Evolutionary conservation across 768 basidiomycete genomes (phyloP).

Genomic region (Tricholoma sp.): DNA sequence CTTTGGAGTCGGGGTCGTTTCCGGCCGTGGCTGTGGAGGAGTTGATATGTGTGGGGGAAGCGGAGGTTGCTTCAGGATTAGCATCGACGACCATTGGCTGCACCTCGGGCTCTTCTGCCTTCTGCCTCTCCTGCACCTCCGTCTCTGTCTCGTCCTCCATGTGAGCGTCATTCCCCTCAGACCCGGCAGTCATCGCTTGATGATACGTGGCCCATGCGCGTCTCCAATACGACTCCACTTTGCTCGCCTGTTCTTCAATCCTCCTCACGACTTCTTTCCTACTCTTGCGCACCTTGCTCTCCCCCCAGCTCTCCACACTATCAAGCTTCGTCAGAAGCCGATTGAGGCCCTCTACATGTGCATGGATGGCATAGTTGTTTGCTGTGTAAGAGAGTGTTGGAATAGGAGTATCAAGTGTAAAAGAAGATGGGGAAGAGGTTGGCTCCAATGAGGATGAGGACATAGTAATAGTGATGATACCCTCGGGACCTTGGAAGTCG

Average conservation of each 20-base stretch:
- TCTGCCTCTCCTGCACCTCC: not conserved
- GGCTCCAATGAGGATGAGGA: no score
- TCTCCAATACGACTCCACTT: conserved; percentile 44
- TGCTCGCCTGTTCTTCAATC: conserved; percentile 57
- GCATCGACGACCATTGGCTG: not conserved
- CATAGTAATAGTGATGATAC: conserved; percentile 19
- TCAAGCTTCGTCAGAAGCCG: conserved; percentile 65
- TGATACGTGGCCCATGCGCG: conserved; percentile 29
- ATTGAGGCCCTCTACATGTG: conserved; percentile 57
- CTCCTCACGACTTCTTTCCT: conserved; percentile 48
- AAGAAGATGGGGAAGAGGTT: conserved; percentile 13
- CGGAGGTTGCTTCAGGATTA: not conserved
- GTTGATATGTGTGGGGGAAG: not conserved
- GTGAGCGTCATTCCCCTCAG: not conserved
- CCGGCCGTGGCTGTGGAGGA: not conserved
- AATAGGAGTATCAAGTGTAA: conserved; percentile 14
- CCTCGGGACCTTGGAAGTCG: conserved; percentile 40
- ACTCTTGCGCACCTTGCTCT: conserved; percentile 42
- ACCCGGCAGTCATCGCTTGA: not conserved
- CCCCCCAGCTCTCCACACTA: conserved; percentile 61
- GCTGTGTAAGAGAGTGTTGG: conserved; percentile 56
- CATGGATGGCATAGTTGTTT: conserved; percentile 55
- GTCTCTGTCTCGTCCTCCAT: not conserved
- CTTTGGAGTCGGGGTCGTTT: not conserved
- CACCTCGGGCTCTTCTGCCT: not conserved